These are phyloP conservation scores for Lipomyces yamadae DNA, from an alignment of 805 yeast species.

Conservation along the genomic window DNA sequence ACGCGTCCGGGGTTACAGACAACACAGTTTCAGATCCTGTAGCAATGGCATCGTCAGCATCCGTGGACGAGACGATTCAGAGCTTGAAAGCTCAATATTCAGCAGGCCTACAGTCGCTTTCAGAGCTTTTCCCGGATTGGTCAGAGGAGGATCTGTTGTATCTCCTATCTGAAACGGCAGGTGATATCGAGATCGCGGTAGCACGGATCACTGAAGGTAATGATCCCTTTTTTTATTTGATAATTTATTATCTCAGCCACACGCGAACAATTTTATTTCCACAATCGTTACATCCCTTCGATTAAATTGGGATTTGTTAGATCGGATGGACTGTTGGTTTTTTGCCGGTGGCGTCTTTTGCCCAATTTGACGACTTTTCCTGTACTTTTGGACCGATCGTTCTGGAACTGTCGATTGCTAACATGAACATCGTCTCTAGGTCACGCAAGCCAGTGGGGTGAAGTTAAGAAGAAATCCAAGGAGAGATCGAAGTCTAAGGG, in stretches of 20 bases:
- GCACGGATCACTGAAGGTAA: conserved; percentile 80
- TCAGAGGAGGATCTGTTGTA: conserved; percentile 77
- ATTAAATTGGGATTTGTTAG: not conserved
- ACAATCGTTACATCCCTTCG: not conserved
- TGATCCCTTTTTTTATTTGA: not conserved
- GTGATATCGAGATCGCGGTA: conserved; percentile 77
- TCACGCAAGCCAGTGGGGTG: conserved; percentile 91
- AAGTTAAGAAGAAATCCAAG: conserved; percentile 66
- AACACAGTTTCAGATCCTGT: conserved; percentile 11
- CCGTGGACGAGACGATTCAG: conserved; percentile 42
- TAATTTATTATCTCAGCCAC: not conserved
- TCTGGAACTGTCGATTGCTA: not conserved
- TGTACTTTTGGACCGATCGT: not conserved
- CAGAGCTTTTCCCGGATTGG: conserved; percentile 96
- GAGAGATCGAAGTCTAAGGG: conserved; percentile 37
- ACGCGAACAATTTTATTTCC: not conserved
- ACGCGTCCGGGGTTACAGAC: conserved; percentile 13
- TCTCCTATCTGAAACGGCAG: conserved; percentile 71
- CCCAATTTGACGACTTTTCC: not conserved
- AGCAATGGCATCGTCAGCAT: conserved; percentile 19
- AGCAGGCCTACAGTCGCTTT: conserved; percentile 57
- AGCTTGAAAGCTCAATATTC: conserved; percentile 45
- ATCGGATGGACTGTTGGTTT: not conserved
- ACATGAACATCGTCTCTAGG: conserved; percentile 44
- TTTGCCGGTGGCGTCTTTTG: not conserved